Evolutionary conservation across 1,139 yeast genomes (phyloP).

Genomic region (Spencermartinsiella ligniputridi): DNA sequence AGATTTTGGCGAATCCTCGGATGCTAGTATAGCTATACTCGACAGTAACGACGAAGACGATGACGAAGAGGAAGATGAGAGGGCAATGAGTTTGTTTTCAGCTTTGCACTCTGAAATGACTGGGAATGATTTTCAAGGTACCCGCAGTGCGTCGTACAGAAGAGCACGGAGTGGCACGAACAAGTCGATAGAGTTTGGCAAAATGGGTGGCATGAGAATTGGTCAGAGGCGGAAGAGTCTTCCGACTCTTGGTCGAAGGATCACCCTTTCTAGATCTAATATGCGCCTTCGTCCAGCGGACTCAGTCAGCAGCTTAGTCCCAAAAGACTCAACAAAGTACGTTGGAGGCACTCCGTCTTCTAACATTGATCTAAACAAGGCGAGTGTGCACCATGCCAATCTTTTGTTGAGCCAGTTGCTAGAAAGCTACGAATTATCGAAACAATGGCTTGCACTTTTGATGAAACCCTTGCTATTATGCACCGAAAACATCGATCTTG

Average conservation of each 20-base stretch:
- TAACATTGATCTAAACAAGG: slow-evolving; percentile 34
- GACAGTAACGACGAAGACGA: slow-evolving; percentile 13
- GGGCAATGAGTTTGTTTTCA: slow-evolving; percentile 25
- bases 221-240: slow-evolving; percentile 26
- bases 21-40: slow-evolving; percentile 2
- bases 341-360: slow-evolving; percentile 12
- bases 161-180: slow-evolving; percentile 28
- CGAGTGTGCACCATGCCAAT: slow-evolving; percentile 40
- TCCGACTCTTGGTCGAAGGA: slow-evolving; percentile 7
- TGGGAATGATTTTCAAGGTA: slow-evolving; percentile 4
- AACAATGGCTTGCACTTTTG: slow-evolving; percentile 51
- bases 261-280: background rate
- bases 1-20: slow-evolving; percentile 7
- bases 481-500: slow-evolving; percentile 48
- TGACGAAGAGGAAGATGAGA: slow-evolving; percentile 25
- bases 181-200: slow-evolving; percentile 19
- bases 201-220: slow-evolving; percentile 21
- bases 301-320: background rate
- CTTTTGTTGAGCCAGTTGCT: slow-evolving; percentile 60
- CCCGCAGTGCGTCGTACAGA: slow-evolving; percentile 15
- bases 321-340: background rate
- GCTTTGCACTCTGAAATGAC: slow-evolving; percentile 16
- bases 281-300: slow-evolving; percentile 1
- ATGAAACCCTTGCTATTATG: slow-evolving; percentile 43
- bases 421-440: slow-evolving; percentile 44